Evolutionary conservation across 2,329 filamentous ascomycete species (phyloP), one percentile per base, ranked within the genome.

Genomic region (Cadophora gregata): DNA sequence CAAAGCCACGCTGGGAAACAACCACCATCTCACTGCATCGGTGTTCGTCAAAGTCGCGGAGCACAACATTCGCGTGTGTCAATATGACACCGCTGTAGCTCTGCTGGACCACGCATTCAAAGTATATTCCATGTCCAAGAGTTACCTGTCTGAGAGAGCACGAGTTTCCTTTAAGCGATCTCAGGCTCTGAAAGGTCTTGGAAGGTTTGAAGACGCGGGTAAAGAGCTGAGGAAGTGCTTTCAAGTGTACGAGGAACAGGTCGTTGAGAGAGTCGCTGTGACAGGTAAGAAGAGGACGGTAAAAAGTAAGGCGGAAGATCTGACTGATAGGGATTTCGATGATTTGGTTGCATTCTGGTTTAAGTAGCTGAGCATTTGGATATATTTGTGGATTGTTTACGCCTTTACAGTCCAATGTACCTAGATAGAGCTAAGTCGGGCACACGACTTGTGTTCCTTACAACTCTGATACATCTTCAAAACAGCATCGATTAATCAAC

Each of bases 1-100:
- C 68, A 68, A 65, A 27, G 64, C 48, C 16, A 75, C 70, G 12
- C 66, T 75, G 16, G 73, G 71, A 3, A 70, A 74, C 12, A 68
- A 72, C 61, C 70, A 74, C 59, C 72, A 74, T 56, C 71, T 70
- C 38, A 76, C 73, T 51, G 70, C 69, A 50, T 71, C 66, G 62
- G 63, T 66, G 3, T 60, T 63, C 25, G 69, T 73, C 64, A 75
- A 76, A 63, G 38, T 75, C 56, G 74, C 72, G 3, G 70, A 76
- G 56, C 73, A 76, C 65, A 25, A 72, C 60, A 66, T 72, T n/a
- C 65, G 73, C 21, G 50, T 56, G 47, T 24, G 24, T 27, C 65
- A 61, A 19, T 60, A 60, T 24, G 61, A 64, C 29, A 63, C 65
- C 1, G 61, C 65, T 53, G 2, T 53, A 27, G 50, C 50, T 29